Evolutionary conservation across 768 basidiomycete genomes (phyloP).

Genomic region (Leccinum obscurum): DNA sequence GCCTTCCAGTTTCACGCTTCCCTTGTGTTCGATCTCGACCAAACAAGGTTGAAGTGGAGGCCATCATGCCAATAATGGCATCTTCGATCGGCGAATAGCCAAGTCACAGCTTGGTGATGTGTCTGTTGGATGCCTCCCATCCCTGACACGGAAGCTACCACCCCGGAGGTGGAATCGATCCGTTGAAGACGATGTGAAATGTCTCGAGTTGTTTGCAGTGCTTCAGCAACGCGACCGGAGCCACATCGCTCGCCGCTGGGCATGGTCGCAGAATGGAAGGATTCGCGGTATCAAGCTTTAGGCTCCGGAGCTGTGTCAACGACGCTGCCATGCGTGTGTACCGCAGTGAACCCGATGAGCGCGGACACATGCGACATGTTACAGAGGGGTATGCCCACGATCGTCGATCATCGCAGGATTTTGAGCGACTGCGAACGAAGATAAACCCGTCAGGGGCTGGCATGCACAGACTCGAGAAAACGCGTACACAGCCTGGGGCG

Average conservation of each 20-base stretch:
- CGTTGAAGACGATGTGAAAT: conserved; percentile 23
- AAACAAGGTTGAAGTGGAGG: conserved; percentile 15
- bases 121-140: conserved; percentile 11
- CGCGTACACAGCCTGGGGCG: conserved; percentile 5
- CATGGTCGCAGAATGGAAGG: background rate
- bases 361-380: conserved; percentile 5
- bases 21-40: conserved; percentile 1
- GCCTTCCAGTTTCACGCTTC: conserved; percentile 7
- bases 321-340: conserved; percentile 11
- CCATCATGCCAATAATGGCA: conserved; percentile 1
- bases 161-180: conserved; percentile 1
- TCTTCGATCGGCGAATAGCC: conserved; percentile 20
- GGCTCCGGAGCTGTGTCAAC: conserved; percentile 7
- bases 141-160: background rate
- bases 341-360: conserved; percentile 13
- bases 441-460: conserved; percentile 13
- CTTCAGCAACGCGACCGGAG: conserved; percentile 16
- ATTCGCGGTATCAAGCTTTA: conserved; percentile 19
- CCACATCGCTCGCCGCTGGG: conserved; percentile 12
- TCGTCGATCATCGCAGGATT: conserved; percentile 4
- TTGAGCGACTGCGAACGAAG: conserved; percentile 6
- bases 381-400: conserved; percentile 2
- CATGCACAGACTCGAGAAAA: conserved; percentile 13
- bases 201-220: conserved; percentile 14
- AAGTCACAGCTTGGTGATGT: conserved; percentile 13